Evolutionary conservation across 176 grass and related monocot species (phyloP), one percentile per base, ranked within the genome.

Genomic region (Cymbopogon citratus): DNA sequence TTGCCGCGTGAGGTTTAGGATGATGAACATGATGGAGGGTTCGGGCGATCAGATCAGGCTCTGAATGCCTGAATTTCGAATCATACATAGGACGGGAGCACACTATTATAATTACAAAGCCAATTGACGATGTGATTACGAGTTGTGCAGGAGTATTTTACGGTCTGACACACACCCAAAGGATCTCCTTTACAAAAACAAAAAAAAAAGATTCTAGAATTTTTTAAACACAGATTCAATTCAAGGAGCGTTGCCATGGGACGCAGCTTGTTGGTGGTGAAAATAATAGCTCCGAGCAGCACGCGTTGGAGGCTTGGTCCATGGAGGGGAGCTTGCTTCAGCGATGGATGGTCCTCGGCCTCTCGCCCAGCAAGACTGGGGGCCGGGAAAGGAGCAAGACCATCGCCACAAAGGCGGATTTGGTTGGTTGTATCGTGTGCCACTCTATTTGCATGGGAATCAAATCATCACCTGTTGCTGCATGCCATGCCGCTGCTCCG

Each of bases 241-340:
- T n/a, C n/a, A n/a, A n/a, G n/a, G n/a, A n/a, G n/a, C n/a, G n/a
- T n/a, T n/a, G n/a, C n/a, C n/a, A n/a, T n/a, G n/a, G n/a, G n/a
- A n/a, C n/a, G n/a, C n/a, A n/a, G n/a, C n/a, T n/a, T n/a, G n/a
- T n/a, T 36, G 23, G 41, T 24, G 33, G 16, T 66, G 44, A 73
- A 56, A 68, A 33, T 33, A 33, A 77, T 77, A 57, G 43, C 72
- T 75, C 76, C 54, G 48, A 26, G 54, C 39, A 80, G 62, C 74
- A 71, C 56, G 82, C 87, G 71, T 71, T 74, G 86, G 59, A 59
- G 75, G n/a, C n/a, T n/a, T n/a, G n/a, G n/a, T n/a, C n/a, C n/a
- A n/a, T n/a, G n/a, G n/a, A n/a, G n/a, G n/a, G n/a, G n/a, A n/a
- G n/a, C n/a, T n/a, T n/a, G n/a, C n/a, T n/a, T n/a, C n/a, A n/a